These are phyloP conservation scores for Syzygium syzygioides DNA, from an alignment of 441 rosid species.

Conservation along the genomic window DNA sequence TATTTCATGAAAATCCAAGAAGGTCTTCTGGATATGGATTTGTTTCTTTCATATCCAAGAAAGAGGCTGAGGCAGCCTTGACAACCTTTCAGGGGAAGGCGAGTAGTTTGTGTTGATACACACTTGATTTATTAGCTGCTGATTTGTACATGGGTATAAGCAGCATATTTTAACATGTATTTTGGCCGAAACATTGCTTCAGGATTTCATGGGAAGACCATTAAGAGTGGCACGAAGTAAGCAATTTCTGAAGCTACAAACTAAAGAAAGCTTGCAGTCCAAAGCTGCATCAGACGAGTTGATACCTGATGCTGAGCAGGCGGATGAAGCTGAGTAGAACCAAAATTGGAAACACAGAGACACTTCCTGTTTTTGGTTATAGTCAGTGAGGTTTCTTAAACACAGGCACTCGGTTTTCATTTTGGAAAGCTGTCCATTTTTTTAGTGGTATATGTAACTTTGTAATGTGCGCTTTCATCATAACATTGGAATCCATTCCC, in stretches of 20 bases:
- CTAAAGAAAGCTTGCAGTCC: conserved; percentile 33
- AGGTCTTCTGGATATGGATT: conserved; percentile 76
- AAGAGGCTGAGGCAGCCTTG: conserved; percentile 58
- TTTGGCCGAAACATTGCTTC: conserved; percentile 1
- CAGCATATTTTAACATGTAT: background rate
- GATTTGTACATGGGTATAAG: background rate
- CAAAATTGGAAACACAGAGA: conserved; percentile 1
- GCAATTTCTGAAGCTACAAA: conserved; percentile 59
- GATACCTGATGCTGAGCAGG: conserved; percentile 22
- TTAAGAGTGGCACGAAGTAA: conserved; percentile 55
- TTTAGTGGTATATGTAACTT: background rate
- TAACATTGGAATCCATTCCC: background rate
- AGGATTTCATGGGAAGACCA: conserved; percentile 74
- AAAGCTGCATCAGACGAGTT: conserved; percentile 29
- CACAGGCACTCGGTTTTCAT: background rate
- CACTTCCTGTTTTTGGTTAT: conserved; percentile 6
- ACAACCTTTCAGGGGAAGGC: conserved; percentile 67
- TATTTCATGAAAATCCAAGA: conserved; percentile 68
- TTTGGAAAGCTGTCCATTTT: background rate
- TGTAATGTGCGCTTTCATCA: background rate
- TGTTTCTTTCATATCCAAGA: conserved; percentile 71
- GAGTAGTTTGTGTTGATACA: background rate
- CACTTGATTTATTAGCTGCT: background rate
- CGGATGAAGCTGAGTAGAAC: background rate
- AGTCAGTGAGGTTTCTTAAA: conserved; percentile 14